Evolutionary conservation across 2,329 filamentous ascomycete species (phyloP).

Genomic region (Colletotrichum gigasporum): DNA sequence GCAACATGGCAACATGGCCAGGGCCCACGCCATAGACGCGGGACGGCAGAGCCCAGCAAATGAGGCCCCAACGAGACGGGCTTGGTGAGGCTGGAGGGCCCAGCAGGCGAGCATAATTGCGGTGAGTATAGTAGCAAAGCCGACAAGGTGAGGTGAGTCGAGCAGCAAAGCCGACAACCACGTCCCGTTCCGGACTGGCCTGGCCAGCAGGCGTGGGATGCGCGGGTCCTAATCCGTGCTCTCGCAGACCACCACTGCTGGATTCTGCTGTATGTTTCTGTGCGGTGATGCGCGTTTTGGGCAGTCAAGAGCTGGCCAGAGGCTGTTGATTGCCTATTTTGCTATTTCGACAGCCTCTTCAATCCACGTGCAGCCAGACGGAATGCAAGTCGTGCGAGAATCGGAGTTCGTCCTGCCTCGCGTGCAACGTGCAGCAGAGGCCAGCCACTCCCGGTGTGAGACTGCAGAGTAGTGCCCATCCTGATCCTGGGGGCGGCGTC

Average conservation of each 20-base stretch:
- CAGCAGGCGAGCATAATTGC: constrained; percentile 6
- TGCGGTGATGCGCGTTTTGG: background rate
- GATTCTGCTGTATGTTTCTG: background rate
- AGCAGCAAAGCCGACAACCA: too few relatives aligned
- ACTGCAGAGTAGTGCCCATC: background rate
- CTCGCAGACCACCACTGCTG: background rate
- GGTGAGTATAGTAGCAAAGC: constrained; percentile 7
- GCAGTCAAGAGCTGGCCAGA: background rate
- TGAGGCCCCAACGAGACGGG: background rate
- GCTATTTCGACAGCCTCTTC: background rate
- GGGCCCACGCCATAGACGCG: background rate
- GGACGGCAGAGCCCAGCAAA: background rate
- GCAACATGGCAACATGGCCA: background rate
- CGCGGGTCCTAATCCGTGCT: background rate
- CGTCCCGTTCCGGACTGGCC: background rate
- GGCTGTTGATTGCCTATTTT: background rate
- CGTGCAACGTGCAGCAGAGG: too few relatives aligned
- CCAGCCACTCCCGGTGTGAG: background rate
- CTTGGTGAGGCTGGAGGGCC: background rate
- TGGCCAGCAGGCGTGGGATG: background rate
- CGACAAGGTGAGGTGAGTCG: background rate
- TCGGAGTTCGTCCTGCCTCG: too few relatives aligned
- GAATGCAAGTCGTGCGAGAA: too few relatives aligned
- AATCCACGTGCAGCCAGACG: background rate
- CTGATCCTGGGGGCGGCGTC: background rate